phyloP scores from a whole-genome alignment of 140 eudicot species.

The Oenanthe javanica region DNA sequence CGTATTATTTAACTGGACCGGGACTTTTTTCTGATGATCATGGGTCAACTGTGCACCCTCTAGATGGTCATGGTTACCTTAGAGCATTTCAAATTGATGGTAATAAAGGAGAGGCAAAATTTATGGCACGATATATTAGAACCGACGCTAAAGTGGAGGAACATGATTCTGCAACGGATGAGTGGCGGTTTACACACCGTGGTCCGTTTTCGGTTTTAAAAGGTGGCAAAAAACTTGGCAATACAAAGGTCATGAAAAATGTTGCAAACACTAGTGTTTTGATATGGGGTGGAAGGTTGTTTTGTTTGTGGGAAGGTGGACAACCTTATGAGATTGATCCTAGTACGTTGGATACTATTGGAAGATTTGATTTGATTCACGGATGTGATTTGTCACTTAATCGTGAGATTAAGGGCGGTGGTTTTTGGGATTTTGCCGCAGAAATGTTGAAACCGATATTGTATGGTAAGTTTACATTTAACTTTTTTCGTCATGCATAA shows the following conservation, averaged over 20 bases:
- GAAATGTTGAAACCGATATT: conserved; percentile 66
- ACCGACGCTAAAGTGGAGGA: conserved; percentile 83
- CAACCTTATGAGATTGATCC: conserved; percentile 76
- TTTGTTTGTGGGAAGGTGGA: conserved; percentile 98
- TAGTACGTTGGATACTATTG: conserved; percentile 49
- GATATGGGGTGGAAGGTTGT: conserved; percentile 70
- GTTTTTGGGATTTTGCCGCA: conserved; percentile 54
- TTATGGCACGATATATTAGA: conserved; percentile 67
- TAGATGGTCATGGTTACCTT: conserved; percentile 91
- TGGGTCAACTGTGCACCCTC: conserved; percentile 90
- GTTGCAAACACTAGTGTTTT: conserved; percentile 93
- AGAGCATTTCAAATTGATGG: conserved; percentile 70
- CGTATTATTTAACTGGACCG: conserved; percentile 84
- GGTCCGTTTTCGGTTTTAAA: conserved; percentile 94
- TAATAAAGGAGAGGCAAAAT: conserved; percentile 46
- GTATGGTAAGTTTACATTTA: conserved; percentile 37
- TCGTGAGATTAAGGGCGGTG: conserved; percentile 1
- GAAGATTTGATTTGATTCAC: conserved; percentile 44
- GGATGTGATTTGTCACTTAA: conserved; percentile 19
- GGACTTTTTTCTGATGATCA: conserved; percentile 79
- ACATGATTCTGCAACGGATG: conserved; percentile 52
- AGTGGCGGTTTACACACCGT: conserved; percentile 90
- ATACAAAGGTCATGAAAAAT: conserved; percentile 91
- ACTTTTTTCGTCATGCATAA: neutral
- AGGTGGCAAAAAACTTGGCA: conserved; percentile 70